Base-by-base conservation (phyloP, 2,329 filamentous ascomycete species). In the Myriosclerotinia duriaeana region DNA sequence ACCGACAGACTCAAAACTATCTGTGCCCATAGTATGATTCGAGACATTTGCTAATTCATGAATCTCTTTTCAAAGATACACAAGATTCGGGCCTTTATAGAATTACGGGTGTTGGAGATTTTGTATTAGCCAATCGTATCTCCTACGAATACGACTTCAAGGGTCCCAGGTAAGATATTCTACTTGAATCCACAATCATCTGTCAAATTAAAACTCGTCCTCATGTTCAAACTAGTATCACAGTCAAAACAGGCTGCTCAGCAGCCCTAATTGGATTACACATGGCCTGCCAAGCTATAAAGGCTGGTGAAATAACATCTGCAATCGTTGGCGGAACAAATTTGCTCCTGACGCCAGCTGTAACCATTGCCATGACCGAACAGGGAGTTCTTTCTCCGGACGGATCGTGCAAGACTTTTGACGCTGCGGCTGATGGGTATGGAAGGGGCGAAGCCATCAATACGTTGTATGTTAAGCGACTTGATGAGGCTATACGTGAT, bases 391-490 rank as follows among this genome's bases (percentile, higher is more conserved):
- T 56, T 40, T 71, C 70, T 0, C 70, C 70, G n/a, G 64, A 70
- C 34, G 74, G 73, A 30, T 65, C 69, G 42, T 74, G 69, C 11
- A 74, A 81, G 68, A 83, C 83, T 62, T 88, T 86, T 69, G 86
- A 89, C 69, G 72, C 79, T n/a, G 78, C 80, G 1, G 87, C 85
- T 26, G 83, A 86, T 67, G 88, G 87, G 0, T 90, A 89, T 71
- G 85, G 82, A 0, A 79, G 87, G 50, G 87, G 86, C 0, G 87
- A 90, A 71, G 87, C 86, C 0, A 78, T 85, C 34, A 84, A 80
- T 0, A 80, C 84, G 11, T 74, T 89, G 1, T 71, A 88, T 5
- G 72, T 90, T 55, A 89, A 89, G 75, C 80, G 80, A 2, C 76
- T 89, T 0, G 77, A 78, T 11, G 83, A 87, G 72, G 87, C 87